Evolutionary conservation across 2,329 filamentous ascomycete species (phyloP).

Genomic region (Penicillium sp.): DNA sequence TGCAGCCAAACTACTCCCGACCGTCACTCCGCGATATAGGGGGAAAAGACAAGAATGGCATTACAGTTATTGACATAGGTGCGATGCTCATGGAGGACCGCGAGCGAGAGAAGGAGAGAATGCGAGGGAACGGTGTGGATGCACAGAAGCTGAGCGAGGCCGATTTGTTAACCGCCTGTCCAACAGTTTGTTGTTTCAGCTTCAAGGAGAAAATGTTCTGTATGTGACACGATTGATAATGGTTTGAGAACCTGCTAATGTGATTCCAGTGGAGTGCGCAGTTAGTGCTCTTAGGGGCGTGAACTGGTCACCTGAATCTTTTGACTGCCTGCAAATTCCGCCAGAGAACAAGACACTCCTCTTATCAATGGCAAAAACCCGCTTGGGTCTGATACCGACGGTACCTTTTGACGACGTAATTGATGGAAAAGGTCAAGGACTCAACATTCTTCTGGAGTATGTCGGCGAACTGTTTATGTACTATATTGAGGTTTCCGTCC

Average conservation of each 20-base stretch:
- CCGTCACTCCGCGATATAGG: background rate
- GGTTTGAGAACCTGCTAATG: background rate
- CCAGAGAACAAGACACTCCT: background rate
- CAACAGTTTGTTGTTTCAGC: background rate
- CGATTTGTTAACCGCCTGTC: background rate
- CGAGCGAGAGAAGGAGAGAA: slow-evolving; percentile 1
- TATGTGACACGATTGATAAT: background rate
- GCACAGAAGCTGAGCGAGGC: background rate
- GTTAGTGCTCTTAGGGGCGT: background rate
- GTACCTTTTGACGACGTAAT: background rate
- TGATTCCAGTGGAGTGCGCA: background rate
- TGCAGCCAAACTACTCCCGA: slow-evolving; percentile 2
- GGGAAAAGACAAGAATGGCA: background rate
- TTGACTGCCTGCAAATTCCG: background rate
- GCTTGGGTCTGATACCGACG: background rate
- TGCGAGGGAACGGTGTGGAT: background rate
- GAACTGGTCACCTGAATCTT: background rate
- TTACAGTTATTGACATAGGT: background rate
- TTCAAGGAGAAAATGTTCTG: slow-evolving; percentile 3
- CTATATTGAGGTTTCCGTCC: no score
- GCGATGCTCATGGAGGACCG: background rate
- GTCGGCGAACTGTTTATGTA: background rate
- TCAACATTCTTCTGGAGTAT: background rate
- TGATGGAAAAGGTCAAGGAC: background rate
- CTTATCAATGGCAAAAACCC: background rate